Evolutionary conservation across 371 early-diverging fungal genomes (phyloP).

Genomic region (Zychaea mexicana): DNA sequence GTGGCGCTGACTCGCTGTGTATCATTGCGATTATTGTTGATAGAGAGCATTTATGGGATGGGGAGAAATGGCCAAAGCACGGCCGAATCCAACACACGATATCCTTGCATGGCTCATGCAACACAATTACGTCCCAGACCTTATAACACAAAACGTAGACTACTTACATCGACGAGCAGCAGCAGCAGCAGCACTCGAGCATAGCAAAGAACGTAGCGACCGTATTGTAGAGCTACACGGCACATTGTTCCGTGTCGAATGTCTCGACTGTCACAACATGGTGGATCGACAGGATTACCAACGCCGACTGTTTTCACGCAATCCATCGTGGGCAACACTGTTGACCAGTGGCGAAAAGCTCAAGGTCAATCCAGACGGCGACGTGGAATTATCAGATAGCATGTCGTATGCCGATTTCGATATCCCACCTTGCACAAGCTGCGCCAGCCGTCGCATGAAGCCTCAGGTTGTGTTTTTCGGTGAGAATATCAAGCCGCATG

Average conservation of each 20-base stretch:
- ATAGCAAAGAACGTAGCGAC: neutral
- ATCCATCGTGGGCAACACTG: conserved; percentile 67
- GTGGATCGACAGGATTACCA: conserved; percentile 69
- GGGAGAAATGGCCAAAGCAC: conserved; percentile 63
- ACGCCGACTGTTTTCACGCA: conserved; percentile 60
- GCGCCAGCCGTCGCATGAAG: conserved; percentile 64
- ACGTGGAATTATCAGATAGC: conserved; percentile 69
- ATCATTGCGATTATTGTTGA: too few species aligned
- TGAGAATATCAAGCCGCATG: conserved; percentile 69
- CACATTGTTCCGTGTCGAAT: conserved; percentile 72
- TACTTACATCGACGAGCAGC: conserved; percentile 72
- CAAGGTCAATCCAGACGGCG: conserved; percentile 88
- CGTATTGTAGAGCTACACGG: conserved; percentile 87
- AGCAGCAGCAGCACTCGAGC: conserved; percentile 14
- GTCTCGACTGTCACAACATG: conserved; percentile 65
- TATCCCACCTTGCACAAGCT: conserved; percentile 73
- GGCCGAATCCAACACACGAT: conserved; percentile 76
- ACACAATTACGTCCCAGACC: conserved; percentile 36
- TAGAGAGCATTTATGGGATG: conserved; percentile 84
- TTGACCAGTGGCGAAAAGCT: conserved; percentile 37
- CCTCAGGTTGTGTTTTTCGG: conserved; percentile 89
- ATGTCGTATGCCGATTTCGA: conserved; percentile 66
- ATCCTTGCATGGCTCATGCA: conserved; percentile 58
- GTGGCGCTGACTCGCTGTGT: too few species aligned
- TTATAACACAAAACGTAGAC: conserved; percentile 95